phyloP scores from a whole-genome alignment of 2,329 filamentous ascomycete species.

The Cladosporium austrohemisphaericum region DNA sequence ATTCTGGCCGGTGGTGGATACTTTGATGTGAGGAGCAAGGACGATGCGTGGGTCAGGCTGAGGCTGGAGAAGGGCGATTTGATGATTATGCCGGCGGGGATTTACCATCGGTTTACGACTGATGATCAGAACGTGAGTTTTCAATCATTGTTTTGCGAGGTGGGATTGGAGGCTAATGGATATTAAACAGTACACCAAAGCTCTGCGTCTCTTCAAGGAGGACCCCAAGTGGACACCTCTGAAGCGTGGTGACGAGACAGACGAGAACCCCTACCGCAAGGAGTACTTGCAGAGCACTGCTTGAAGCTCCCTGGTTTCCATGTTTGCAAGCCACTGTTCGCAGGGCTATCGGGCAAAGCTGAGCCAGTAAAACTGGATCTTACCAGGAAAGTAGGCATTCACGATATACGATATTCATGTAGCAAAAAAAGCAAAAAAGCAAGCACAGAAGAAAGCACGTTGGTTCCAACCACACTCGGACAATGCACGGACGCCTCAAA shows the following conservation, averaged over 20 bases:
- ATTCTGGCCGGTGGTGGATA: slow-evolving; percentile 84
- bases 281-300: slow-evolving; percentile 59
- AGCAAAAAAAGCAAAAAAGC: too few species aligned
- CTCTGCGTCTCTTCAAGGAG: slow-evolving; percentile 95
- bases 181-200: slow-evolving; percentile 73
- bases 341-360: too few species aligned
- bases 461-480: too few species aligned
- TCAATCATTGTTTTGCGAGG: neutral
- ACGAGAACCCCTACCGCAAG: slow-evolving; percentile 73
- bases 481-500: too few species aligned
- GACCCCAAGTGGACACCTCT: slow-evolving; percentile 97
- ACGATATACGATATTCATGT: too few species aligned
- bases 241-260: slow-evolving; percentile 73
- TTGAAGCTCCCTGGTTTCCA: neutral
- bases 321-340: too few species aligned
- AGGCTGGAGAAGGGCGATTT: slow-evolving; percentile 80
- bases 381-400: too few species aligned
- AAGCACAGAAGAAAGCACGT: too few species aligned
- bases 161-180: slow-evolving; percentile 13
- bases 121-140: slow-evolving; percentile 79
- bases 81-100: slow-evolving; percentile 88
- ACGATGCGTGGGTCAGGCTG: slow-evolving; percentile 87
- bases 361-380: too few species aligned
- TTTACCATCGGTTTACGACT: slow-evolving; percentile 96
- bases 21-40: slow-evolving; percentile 83